Evolutionary conservation across 1,139 yeast genomes (phyloP).

Genomic region (Sugiyamaella castrensis): DNA sequence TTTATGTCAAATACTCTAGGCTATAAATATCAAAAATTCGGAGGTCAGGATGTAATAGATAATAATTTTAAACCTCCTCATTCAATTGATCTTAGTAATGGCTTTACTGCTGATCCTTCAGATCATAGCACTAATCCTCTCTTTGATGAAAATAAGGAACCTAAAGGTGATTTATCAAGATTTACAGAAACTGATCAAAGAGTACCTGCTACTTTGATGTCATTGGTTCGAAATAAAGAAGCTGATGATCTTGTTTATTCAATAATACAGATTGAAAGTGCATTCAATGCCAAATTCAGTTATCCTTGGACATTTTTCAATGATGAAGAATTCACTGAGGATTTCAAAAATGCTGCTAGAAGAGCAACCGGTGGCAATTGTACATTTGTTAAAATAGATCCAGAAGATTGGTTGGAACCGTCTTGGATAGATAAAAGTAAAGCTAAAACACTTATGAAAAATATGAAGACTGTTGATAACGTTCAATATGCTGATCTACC

Average conservation of each 20-base stretch:
- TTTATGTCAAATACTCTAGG: no score
- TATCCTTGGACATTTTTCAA: constrained; percentile 82
- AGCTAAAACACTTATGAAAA: constrained; percentile 43
- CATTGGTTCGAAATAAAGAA: constrained; percentile 69
- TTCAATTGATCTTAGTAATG: constrained; percentile 9
- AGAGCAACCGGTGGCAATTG: constrained; percentile 49
- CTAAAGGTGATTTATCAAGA: constrained; percentile 10
- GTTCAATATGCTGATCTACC: constrained; percentile 60
- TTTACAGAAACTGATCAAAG: constrained; percentile 7
- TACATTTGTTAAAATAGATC: constrained; percentile 54
- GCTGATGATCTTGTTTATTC: constrained; percentile 48
- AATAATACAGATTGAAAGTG: constrained; percentile 56
- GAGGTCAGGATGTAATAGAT: background rate
- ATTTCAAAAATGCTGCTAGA: constrained; percentile 48
- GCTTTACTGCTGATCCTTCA: constrained; percentile 5
- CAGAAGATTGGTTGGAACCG: constrained; percentile 66
- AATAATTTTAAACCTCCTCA: constrained; percentile 6
- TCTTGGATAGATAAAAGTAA: constrained; percentile 45
- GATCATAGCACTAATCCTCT: constrained; percentile 10
- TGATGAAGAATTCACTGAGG: constrained; percentile 60
- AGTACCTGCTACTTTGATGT: constrained; percentile 72
- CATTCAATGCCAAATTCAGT: constrained; percentile 63
- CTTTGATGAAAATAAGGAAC: constrained; percentile 11
- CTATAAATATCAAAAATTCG: no score
- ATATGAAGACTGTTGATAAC: constrained; percentile 43